phyloP scores from a whole-genome alignment of 805 yeast species.

The Yamadazyma takamatsuzukensis region DNA sequence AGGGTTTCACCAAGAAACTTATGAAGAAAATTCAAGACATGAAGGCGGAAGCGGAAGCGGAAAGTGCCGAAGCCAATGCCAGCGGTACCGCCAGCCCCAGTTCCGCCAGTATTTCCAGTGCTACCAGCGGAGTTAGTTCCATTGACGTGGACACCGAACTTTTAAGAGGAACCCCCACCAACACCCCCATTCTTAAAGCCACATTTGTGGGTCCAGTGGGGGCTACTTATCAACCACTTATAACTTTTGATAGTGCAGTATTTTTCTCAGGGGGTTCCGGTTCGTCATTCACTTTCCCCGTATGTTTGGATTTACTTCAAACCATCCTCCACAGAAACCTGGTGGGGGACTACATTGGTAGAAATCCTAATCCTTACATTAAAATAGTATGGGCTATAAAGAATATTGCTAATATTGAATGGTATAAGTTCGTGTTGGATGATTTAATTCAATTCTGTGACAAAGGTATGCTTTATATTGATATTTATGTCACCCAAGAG shows the following conservation, averaged over 20 bases:
- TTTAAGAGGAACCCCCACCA: slow-evolving; percentile 4
- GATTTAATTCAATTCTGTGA: slow-evolving; percentile 22
- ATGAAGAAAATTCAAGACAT: slow-evolving; percentile 22
- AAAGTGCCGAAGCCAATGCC: not conserved
- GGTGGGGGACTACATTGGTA: slow-evolving; percentile 26
- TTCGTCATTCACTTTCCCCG: slow-evolving; percentile 43
- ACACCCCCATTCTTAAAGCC: slow-evolving; percentile 25
- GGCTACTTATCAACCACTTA: slow-evolving; percentile 37
- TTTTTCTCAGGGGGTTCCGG: slow-evolving; percentile 46
- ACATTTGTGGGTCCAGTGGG: slow-evolving; percentile 47
- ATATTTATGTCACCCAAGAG: slow-evolving; percentile 28
- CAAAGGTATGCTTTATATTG: slow-evolving; percentile 20
- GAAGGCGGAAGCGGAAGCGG: slow-evolving; percentile 10
- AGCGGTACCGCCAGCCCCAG: not conserved
- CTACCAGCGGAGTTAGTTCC: not conserved
- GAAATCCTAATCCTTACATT: slow-evolving; percentile 26
- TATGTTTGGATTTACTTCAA: slow-evolving; percentile 37
- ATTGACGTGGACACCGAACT: slow-evolving; percentile 10
- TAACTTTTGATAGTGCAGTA: slow-evolving; percentile 37
- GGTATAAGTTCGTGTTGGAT: slow-evolving; percentile 35
- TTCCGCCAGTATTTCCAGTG: slow-evolving; percentile 1
- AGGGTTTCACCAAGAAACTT: slow-evolving; percentile 42
- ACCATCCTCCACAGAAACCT: slow-evolving; percentile 22
- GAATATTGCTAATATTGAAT: slow-evolving; percentile 20
- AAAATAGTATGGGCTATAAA: slow-evolving; percentile 33